These are phyloP conservation scores for Castanea mollissima DNA, from an alignment of 306 rosid genomes.

Conservation along the genomic window DNA sequence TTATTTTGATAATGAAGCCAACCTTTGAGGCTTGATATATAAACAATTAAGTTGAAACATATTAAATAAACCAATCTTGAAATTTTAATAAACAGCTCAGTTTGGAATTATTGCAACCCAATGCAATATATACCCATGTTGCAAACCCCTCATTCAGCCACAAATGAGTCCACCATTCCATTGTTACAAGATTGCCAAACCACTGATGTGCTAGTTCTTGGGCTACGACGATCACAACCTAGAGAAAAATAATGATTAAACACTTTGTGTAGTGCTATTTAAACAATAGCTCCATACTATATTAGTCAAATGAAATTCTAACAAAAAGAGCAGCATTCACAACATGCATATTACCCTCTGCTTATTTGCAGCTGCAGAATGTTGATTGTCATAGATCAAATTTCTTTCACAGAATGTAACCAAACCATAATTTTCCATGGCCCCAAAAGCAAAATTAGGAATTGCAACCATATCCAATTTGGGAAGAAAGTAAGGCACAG, in stretches of 20 bases:
- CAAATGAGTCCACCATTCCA: slow-evolving; percentile 99
- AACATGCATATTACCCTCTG: slow-evolving; percentile 64
- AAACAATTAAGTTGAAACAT: too few species aligned
- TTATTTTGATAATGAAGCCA: too few species aligned
- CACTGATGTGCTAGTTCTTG: slow-evolving; percentile 98
- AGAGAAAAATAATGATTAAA: slow-evolving; percentile 28
- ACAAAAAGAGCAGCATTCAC: slow-evolving; percentile 16
- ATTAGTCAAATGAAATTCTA: slow-evolving; percentile 15
- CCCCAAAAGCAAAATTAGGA: slow-evolving; percentile 95
- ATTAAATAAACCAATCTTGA: too few species aligned
- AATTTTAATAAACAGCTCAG: too few species aligned
- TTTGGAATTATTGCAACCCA: slow-evolving; percentile 51
- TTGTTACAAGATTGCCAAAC: slow-evolving; percentile 98
- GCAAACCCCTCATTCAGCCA: slow-evolving; percentile 99
- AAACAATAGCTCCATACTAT: slow-evolving; percentile 29
- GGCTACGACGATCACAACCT: slow-evolving; percentile 88
- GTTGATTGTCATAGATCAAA: slow-evolving; percentile 83
- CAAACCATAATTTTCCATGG: slow-evolving; percentile 97
- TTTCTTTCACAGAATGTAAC: slow-evolving; percentile 89
- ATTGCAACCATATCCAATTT: slow-evolving; percentile 95
- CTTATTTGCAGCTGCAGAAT: slow-evolving; percentile 84
- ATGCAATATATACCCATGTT: slow-evolving; percentile 79
- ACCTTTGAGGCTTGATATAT: too few species aligned
- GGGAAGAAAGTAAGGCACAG: slow-evolving; percentile 76
- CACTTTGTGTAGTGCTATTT: slow-evolving; percentile 12